Evolutionary conservation across 495 filamentous ascomycete species (phyloP).

Genomic region (Neurospora tetrasperma): DNA sequence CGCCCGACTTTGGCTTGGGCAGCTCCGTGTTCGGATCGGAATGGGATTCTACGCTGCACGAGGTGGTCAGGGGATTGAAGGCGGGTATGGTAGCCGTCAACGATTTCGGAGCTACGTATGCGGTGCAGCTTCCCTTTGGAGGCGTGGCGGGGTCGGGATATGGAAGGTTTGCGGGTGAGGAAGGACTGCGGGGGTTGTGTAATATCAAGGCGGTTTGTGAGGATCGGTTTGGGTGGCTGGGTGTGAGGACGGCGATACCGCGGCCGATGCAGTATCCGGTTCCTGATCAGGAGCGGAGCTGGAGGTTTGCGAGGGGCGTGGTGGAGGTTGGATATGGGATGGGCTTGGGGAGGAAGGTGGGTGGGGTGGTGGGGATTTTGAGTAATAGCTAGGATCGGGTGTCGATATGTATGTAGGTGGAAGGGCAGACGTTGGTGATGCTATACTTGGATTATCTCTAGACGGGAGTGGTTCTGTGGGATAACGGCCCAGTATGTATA

Average conservation of each 20-base stretch:
- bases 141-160: conserved; percentile 82
- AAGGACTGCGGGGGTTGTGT: conserved; percentile 74
- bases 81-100: conserved; percentile 90
- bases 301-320: conserved; percentile 46
- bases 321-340: conserved; percentile 45
- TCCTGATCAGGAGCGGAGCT: conserved; percentile 37
- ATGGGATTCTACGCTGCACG: conserved; percentile 26
- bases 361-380: conserved; percentile 31
- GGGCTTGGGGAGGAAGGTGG: conserved; percentile 26
- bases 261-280: conserved; percentile 72
- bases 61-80: conserved; percentile 55
- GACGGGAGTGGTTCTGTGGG: background rate
- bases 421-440: background rate
- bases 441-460: background rate
- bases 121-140: conserved; percentile 87
- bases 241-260: conserved; percentile 68
- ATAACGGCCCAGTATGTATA: background rate
- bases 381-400: conserved; percentile 22
- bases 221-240: conserved; percentile 54
- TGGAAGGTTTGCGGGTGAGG: conserved; percentile 84
- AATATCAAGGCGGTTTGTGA: conserved; percentile 79
- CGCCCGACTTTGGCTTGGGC: conserved; percentile 66
- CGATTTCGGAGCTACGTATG: conserved; percentile 87
- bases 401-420: too few species aligned
- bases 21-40: conserved; percentile 70